Evolutionary conservation across 805 yeast species (phyloP).

Genomic region (Saccharomycopsis schoenii): DNA sequence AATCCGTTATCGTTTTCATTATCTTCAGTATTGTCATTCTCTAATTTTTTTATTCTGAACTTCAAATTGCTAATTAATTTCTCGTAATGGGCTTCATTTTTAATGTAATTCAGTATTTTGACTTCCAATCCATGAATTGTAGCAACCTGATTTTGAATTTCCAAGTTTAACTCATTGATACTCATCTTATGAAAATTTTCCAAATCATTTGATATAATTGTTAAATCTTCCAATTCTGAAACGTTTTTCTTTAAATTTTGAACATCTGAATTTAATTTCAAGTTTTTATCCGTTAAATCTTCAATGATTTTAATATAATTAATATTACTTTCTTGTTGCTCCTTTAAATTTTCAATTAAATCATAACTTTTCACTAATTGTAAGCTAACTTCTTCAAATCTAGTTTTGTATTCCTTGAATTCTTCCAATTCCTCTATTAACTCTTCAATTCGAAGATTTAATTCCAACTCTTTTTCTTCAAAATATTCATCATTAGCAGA

Average conservation of each 20-base stretch:
- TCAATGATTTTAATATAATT: conserved; percentile 28
- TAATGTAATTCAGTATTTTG: background rate
- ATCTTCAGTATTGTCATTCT: background rate
- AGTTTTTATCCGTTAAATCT: conserved; percentile 28
- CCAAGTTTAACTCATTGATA: conserved; percentile 34
- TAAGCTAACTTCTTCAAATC: conserved; percentile 9
- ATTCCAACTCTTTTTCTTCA: conserved; percentile 26
- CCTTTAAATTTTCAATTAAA: conserved; percentile 23
- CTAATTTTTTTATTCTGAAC: background rate
- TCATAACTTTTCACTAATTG: conserved; percentile 18
- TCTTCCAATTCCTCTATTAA: conserved; percentile 24
- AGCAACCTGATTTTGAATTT: conserved; percentile 26
- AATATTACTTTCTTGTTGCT: conserved; percentile 23
- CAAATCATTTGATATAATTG: conserved; percentile 38
- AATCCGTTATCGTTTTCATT: background rate
- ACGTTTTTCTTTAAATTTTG: conserved; percentile 29
- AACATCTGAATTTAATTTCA: conserved; percentile 28
- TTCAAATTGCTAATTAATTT: background rate
- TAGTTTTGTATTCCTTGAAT: conserved; percentile 2
- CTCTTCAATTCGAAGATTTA: conserved; percentile 24
- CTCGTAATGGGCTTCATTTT: background rate
- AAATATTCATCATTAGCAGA: conserved; percentile 28
- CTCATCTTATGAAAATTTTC: conserved; percentile 34
- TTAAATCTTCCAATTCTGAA: conserved; percentile 39
- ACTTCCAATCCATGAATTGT: background rate